A percentile compares a stretch with the other conserved stretches of the same genome.
Evolutionary conservation across 2,329 filamentous ascomycete species (phyloP).

Genomic region (Parastagonospora avenae): DNA sequence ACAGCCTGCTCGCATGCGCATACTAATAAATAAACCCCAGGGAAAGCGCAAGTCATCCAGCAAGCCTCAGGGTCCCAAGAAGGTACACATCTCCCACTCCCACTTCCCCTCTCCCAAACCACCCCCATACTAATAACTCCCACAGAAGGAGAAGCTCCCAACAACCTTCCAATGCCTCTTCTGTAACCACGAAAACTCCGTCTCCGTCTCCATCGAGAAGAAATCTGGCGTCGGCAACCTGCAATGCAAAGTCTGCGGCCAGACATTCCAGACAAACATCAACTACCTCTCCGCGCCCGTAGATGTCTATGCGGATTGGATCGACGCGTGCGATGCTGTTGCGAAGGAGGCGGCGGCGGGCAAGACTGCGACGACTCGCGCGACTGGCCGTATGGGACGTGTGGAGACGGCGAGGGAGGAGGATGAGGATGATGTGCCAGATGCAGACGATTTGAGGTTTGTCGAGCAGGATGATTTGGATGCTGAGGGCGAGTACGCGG

Average conservation of each 20-base stretch:
- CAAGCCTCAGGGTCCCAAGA: slow-evolving; percentile 82
- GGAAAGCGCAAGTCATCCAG: slow-evolving; percentile 90
- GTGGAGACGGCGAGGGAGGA: slow-evolving; percentile 34
- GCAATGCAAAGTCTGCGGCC: slow-evolving; percentile 89
- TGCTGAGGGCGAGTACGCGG: slow-evolving; percentile 45
- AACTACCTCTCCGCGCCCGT: slow-evolving; percentile 92
- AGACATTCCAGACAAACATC: slow-evolving; percentile 89
- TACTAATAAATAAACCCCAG: slow-evolving; percentile 46
- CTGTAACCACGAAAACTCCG: slow-evolving; percentile 95
- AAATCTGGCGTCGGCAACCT: slow-evolving; percentile 85
- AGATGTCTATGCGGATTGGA: slow-evolving; percentile 98
- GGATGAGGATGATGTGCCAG: slow-evolving; percentile 23
- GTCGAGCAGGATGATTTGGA: slow-evolving; percentile 47
- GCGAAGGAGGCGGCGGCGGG: slow-evolving; percentile 63
- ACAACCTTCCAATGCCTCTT: slow-evolving; percentile 96
- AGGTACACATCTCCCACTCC: slow-evolving; percentile 65
- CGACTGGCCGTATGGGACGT: slow-evolving; percentile 32
- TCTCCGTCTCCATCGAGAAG: slow-evolving; percentile 90
- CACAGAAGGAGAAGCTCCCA: slow-evolving; percentile 67
- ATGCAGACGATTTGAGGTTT: slow-evolving; percentile 40
- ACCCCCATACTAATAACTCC: slow-evolving; percentile 11
- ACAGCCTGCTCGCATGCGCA: slow-evolving; percentile 16
- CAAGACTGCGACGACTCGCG: slow-evolving; percentile 34
- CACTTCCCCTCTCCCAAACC: neutral
- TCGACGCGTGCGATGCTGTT: slow-evolving; percentile 85